These are phyloP conservation scores for Spiraea crenata DNA, from an alignment of 331 rosid species.

Conservation along the genomic window DNA sequence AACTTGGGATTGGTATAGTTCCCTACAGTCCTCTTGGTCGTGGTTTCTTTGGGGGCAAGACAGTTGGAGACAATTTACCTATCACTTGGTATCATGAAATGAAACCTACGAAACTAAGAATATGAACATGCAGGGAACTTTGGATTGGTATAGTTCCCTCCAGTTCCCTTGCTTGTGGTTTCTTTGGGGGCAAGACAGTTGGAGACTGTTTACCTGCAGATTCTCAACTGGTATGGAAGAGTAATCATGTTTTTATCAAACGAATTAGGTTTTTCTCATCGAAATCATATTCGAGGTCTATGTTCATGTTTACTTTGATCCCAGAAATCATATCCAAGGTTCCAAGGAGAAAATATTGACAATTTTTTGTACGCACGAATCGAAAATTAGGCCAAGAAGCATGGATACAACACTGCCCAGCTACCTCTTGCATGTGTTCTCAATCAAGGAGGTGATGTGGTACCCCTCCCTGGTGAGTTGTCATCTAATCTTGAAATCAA, in stretches of 20 bases:
- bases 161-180: constrained; percentile 28
- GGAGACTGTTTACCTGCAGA: constrained; percentile 17
- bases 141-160: constrained; percentile 34
- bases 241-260: not conserved
- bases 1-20: constrained; percentile 37
- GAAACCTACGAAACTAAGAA: not conserved
- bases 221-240: not conserved
- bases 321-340: constrained; percentile 6
- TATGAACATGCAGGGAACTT: constrained; percentile 35
- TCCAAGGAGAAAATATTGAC: constrained; percentile 48
- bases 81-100: too few species aligned
- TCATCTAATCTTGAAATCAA: not conserved
- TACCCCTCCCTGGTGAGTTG: constrained; percentile 66
- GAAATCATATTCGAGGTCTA: too few species aligned
- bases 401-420: constrained; percentile 54
- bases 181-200: constrained; percentile 25
- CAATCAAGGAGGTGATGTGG: constrained; percentile 64
- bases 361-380: constrained; percentile 32
- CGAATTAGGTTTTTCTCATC: too few species aligned
- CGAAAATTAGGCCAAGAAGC: constrained; percentile 52
- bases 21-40: constrained; percentile 32
- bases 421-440: constrained; percentile 72
- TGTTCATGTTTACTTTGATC: not conserved
- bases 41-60: constrained; percentile 29
- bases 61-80: constrained; percentile 19